Evolutionary conservation across 2,329 filamentous ascomycete genomes (phyloP), one percentile per base, ranked within the genome.

Genomic region (Botrytis fragariae): DNA sequence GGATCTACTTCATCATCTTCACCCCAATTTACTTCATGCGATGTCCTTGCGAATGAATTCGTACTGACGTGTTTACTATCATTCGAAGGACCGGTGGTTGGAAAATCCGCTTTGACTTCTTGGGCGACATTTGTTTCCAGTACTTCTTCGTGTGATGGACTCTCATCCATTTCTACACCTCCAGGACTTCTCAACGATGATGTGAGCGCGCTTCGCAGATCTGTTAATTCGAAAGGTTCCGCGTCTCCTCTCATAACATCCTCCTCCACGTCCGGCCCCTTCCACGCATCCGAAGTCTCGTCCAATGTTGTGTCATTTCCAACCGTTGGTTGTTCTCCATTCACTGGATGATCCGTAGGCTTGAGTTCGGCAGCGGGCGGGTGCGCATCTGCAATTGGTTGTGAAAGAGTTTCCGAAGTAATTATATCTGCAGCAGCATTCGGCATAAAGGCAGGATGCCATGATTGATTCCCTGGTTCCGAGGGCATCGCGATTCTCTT

Each of bases 31-130:
- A 90, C 83, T 71, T 90, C 88, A 73, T 90, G 86, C 18, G 89
- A 87, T 20, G 90, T 91, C 51, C 89, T 86, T 18, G 89, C 85
- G 81, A 91, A 91, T 0, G 90, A 91, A 79, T 87, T 85, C 65
- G 86, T 89, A 80, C 88, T 91, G 16, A 85, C 81, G 79, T 91
- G 89, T 76, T 89, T 88, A 39, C 85, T 83, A 29, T 81, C 78
- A 32, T 82, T 82, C n/a, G 76, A 77, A 35, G 77, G 77, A 3
- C 73, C 75, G 35, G 76, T 74, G 18, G 77, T 75, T 45, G 79
- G 75, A 39, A 79, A 76, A 44, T 77, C 76, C 9, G 75, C 74
- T 67, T 74, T 76, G 12, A 77, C 75, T 18, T 75, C 64, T 8
- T 77, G 63, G 14, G 57, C 32, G 12, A 39, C 71, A 57, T 75